Evolutionary conservation across 495 filamentous ascomycete genomes (phyloP).

Genomic region (Aspergillus mulundensis): DNA sequence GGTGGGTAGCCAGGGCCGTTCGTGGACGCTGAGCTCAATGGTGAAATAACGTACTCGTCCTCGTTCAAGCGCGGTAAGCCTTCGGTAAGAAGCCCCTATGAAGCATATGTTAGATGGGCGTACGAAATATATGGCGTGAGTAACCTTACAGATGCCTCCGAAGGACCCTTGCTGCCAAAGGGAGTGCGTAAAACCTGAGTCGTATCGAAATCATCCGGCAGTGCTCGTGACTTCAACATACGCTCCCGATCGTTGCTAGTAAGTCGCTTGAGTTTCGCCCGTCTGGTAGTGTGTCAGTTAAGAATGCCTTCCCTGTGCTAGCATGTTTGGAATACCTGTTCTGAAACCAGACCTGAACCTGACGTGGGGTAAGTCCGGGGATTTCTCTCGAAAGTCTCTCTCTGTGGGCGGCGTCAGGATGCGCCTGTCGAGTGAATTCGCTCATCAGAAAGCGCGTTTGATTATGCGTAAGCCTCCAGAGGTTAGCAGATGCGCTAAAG

Average conservation of each 20-base stretch:
- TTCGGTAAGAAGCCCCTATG: slow-evolving; percentile 37
- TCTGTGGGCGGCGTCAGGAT: slow-evolving; percentile 90
- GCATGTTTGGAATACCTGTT: slow-evolving; percentile 64
- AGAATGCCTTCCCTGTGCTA: neutral
- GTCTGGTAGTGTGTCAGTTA: slow-evolving; percentile 44
- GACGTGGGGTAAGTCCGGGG: slow-evolving; percentile 84
- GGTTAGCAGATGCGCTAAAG: neutral
- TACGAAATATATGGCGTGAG: slow-evolving; percentile 18
- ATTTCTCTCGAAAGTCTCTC: slow-evolving; percentile 89
- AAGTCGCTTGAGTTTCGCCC: slow-evolving; percentile 92
- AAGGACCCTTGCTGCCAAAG: slow-evolving; percentile 33
- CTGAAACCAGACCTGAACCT: slow-evolving; percentile 99
- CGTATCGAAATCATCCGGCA: slow-evolving; percentile 91
- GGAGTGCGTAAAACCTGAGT: slow-evolving; percentile 86
- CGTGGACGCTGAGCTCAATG: slow-evolving; percentile 41
- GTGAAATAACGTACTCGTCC: slow-evolving; percentile 44
- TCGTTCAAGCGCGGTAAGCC: slow-evolving; percentile 34
- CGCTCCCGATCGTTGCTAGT: slow-evolving; percentile 90
- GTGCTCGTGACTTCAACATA: slow-evolving; percentile 87
- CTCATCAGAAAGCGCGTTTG: slow-evolving; percentile 97
- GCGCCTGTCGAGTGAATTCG: slow-evolving; percentile 91
- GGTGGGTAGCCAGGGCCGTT: slow-evolving; percentile 41
- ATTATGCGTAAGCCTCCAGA: slow-evolving; percentile 80
- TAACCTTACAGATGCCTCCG: slow-evolving; percentile 32
- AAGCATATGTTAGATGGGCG: slow-evolving; percentile 7